Percentiles rank a stretch among this genome's conserved stretches.
Evolutionary conservation across 768 basidiomycete species (phyloP).

Genomic region (Glaciozyma martinii): DNA sequence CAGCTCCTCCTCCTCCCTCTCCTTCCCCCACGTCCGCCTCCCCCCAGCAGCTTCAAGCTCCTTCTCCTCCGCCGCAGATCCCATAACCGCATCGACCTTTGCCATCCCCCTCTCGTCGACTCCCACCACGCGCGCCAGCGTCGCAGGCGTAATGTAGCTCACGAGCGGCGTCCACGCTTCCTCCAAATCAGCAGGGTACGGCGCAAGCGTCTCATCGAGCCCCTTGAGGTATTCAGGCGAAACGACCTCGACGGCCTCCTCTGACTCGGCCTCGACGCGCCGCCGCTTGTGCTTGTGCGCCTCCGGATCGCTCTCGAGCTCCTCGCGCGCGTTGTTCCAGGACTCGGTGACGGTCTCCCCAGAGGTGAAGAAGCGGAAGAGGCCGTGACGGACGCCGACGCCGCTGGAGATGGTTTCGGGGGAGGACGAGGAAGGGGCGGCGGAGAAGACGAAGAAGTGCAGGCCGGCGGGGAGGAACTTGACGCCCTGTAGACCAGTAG

Average conservation of each 20-base stretch:
- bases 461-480: constrained; percentile 42
- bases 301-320: constrained; percentile 16
- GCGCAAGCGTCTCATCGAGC: constrained; percentile 40
- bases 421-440: constrained; percentile 26
- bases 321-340: constrained; percentile 36
- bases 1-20: constrained; percentile 3
- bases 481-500: constrained; percentile 35
- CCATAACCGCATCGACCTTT: constrained; percentile 37
- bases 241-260: constrained; percentile 27
- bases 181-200: constrained; percentile 38
- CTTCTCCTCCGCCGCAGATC: constrained; percentile 30
- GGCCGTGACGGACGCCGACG: constrained; percentile 36
- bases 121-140: constrained; percentile 37
- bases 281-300: constrained; percentile 6
- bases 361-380: constrained; percentile 31
- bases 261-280: constrained; percentile 3
- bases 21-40: constrained; percentile 29
- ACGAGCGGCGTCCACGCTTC: constrained; percentile 36
- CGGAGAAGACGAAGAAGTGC: constrained; percentile 40
- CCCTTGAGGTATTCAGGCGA: constrained; percentile 39
- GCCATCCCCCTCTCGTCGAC: constrained; percentile 18
- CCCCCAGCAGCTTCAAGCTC: not conserved
- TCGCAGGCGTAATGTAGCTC: constrained; percentile 29
- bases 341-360: constrained; percentile 32
- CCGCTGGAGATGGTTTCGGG: not conserved